phyloP scores from a whole-genome alignment of 2,329 filamentous ascomycete species.

The Nemania sp. region DNA sequence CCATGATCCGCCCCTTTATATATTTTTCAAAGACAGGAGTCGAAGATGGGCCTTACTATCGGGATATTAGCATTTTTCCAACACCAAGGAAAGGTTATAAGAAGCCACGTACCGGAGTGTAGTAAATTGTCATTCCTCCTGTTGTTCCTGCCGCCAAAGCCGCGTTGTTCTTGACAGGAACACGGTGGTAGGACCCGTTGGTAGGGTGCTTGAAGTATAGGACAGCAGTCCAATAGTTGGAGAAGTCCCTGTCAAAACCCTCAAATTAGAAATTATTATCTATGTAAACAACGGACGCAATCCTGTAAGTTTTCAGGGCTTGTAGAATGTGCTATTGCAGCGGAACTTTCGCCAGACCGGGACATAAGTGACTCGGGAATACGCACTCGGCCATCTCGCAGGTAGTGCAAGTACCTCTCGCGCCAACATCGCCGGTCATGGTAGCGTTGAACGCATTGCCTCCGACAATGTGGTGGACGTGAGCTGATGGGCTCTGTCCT shows the following conservation, averaged over 20 bases:
- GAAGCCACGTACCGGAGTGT: conserved; percentile 42
- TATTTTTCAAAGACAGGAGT: not conserved
- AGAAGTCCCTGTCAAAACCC: conserved; percentile 43
- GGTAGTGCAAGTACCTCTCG: conserved; percentile 49
- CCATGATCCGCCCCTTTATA: not conserved
- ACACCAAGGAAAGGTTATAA: not conserved
- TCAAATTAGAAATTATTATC: conserved; percentile 32
- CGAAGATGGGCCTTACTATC: conserved; percentile 17
- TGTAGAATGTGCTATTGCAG: not conserved
- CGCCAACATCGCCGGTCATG: conserved; percentile 48
- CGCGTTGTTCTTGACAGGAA: conserved; percentile 47
- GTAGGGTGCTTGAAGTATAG: conserved; percentile 51
- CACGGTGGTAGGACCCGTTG: conserved; percentile 51
- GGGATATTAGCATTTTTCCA: conserved; percentile 17
- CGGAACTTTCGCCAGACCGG: not conserved
- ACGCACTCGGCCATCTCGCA: conserved; percentile 46
- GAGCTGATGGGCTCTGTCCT: conserved; percentile 46
- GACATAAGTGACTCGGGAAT: not conserved
- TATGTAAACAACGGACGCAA: not conserved
- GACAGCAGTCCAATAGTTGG: conserved; percentile 52
- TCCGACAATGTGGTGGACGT: conserved; percentile 51
- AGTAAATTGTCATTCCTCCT: conserved; percentile 51
- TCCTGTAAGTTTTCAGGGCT: not conserved
- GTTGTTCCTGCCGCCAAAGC: conserved; percentile 46
- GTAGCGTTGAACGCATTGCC: conserved; percentile 51